These are phyloP conservation scores for Picocystis sp. DNA, from an alignment of 163 green algal species.

Conservation along the genomic window DNA sequence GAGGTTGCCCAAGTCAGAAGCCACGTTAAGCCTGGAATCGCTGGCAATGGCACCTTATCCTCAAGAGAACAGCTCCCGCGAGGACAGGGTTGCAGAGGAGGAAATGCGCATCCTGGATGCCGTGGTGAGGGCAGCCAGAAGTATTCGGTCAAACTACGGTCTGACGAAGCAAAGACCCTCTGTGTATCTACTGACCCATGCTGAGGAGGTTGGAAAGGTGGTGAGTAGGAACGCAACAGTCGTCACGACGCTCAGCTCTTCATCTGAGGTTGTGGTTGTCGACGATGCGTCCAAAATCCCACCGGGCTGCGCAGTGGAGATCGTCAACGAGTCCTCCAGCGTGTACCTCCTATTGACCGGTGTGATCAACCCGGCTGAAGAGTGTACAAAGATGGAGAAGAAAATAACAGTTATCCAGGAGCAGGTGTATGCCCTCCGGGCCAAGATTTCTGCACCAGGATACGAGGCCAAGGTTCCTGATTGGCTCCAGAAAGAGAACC, in stretches of 20 bases:
- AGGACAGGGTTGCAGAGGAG: not conserved
- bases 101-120: constrained; percentile 23
- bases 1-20: constrained; percentile 42
- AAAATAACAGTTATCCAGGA: constrained; percentile 28
- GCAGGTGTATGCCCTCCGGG: constrained; percentile 5
- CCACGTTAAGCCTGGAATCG: not conserved
- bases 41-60: not conserved
- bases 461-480: constrained; percentile 75
- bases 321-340: constrained; percentile 57
- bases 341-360: constrained; percentile 48
- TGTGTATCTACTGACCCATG: not conserved
- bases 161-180: not conserved
- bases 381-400: constrained; percentile 78
- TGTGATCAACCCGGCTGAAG: constrained; percentile 70
- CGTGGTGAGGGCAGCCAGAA: not conserved
- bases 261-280: constrained; percentile 39
- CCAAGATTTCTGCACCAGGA: constrained; percentile 19
- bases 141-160: constrained; percentile 2
- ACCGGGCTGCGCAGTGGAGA: constrained; percentile 47
- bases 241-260: constrained; percentile 34
- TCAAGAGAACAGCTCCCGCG: constrained; percentile 1
- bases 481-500: constrained; percentile 42
- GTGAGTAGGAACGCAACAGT: not conserved
- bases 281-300: constrained; percentile 26
- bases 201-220: not conserved